These are phyloP conservation scores for Phlebiopsis flavidoalba DNA, from an alignment of 768 basidiomycete genomes.

Conservation along the genomic window DNA sequence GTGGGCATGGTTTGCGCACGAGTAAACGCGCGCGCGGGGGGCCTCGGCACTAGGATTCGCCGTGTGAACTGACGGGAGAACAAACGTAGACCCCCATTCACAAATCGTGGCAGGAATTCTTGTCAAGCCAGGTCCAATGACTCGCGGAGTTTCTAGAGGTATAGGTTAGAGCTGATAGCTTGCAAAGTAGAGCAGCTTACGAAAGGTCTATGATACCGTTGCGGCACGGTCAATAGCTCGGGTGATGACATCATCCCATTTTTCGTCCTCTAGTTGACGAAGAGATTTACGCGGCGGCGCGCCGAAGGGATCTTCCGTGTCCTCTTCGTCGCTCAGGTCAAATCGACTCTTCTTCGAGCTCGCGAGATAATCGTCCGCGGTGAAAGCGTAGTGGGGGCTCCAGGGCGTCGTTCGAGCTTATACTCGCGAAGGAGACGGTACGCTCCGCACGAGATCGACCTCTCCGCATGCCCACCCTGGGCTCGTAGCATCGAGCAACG, in stretches of 20 bases:
- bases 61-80: conserved; percentile 36
- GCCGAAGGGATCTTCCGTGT: conserved; percentile 3
- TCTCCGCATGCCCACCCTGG: conserved; percentile 15
- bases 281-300: conserved; percentile 10
- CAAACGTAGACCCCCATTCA: conserved; percentile 41
- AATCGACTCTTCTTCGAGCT: conserved; percentile 3
- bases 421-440: not conserved
- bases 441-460: conserved; percentile 2
- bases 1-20: conserved; percentile 20
- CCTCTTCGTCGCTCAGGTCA: conserved; percentile 12
- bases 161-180: not conserved
- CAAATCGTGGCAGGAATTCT: conserved; percentile 42
- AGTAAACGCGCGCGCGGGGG: conserved; percentile 22
- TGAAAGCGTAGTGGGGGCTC: not conserved
- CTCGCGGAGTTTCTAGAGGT: not conserved
- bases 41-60: conserved; percentile 12
- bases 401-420: not conserved
- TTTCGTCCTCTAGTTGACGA: conserved; percentile 23
- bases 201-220: conserved; percentile 50
- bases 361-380: not conserved
- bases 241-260: conserved; percentile 46
- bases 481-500: conserved; percentile 15
- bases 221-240: conserved; percentile 41
- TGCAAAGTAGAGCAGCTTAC: conserved; percentile 30
- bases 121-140: conserved; percentile 18